Percentiles rank a stretch among this genome's conserved stretches.
These are phyloP conservation scores for Naganishia sp. DNA, from an alignment of 1,284 basidiomycete genomes.

Conservation along the genomic window DNA sequence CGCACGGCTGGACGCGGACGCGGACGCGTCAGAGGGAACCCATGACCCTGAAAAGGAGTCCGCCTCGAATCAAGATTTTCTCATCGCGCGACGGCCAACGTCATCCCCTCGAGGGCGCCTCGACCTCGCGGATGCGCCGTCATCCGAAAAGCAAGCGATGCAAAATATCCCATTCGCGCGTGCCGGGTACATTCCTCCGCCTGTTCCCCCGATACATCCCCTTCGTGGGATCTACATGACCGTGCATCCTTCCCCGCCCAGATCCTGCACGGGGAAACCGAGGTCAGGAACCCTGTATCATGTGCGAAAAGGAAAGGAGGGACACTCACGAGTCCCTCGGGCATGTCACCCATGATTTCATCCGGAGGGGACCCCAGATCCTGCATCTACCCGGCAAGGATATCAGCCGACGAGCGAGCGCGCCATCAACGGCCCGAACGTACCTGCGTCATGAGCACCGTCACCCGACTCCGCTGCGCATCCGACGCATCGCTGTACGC, in stretches of 20 bases:
- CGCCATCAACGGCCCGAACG: neutral
- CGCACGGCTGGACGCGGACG: no score
- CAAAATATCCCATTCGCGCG: no score
- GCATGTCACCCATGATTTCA: constrained; percentile 89
- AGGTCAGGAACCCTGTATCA: neutral
- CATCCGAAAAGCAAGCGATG: no score
- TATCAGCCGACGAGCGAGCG: constrained; percentile 34
- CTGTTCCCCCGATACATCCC: no score
- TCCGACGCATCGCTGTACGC: constrained; percentile 66
- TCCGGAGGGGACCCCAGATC: constrained; percentile 78
- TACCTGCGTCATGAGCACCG: constrained; percentile 76
- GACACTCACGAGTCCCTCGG: constrained; percentile 65
- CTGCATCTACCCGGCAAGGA: constrained; percentile 43
- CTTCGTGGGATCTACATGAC: constrained; percentile 37
- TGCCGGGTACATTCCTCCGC: no score
- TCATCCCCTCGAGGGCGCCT: no score
- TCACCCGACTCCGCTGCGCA: constrained; percentile 61
- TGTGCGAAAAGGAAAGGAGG: neutral
- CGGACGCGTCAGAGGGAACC: no score
- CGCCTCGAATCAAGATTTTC: no score
- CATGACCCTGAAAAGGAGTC: no score
- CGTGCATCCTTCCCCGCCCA: constrained; percentile 48
- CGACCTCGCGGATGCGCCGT: no score
- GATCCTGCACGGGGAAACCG: constrained; percentile 38
- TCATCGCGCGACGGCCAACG: no score